Conservation (phyloP, 2,329 filamentous ascomycete species). For the Pseudocercospora fijiensis region DNA sequence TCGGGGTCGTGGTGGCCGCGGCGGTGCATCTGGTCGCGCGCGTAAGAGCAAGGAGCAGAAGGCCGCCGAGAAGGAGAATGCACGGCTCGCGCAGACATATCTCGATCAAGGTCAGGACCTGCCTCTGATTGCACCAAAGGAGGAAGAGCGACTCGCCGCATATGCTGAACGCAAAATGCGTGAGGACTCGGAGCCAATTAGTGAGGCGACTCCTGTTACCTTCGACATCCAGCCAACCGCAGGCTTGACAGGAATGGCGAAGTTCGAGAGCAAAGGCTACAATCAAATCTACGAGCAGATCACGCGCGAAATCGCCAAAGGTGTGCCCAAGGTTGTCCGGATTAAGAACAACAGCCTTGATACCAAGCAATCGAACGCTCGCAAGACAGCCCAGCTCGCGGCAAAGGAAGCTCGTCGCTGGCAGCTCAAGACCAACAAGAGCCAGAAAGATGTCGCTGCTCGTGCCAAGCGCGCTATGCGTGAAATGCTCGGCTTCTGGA, state of each 20-base stretch:
- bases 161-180: conserved; percentile 32
- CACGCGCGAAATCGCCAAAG: conserved; percentile 89
- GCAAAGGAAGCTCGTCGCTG: conserved; percentile 96
- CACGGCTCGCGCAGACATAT: conserved; percentile 83
- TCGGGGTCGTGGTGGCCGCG: conserved; percentile 46
- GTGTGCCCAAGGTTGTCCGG: conserved; percentile 88
- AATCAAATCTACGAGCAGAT: conserved; percentile 98
- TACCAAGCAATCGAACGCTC: conserved; percentile 89
- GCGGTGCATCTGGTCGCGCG: conserved; percentile 55
- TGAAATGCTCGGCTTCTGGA: conserved; percentile 99
- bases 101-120: conserved; percentile 75
- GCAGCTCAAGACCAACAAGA: conserved; percentile 98
- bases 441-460: conserved; percentile 94
- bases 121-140: conserved; percentile 59
- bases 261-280: conserved; percentile 60
- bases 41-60: conserved; percentile 84
- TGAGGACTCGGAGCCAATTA: conserved; percentile 48
- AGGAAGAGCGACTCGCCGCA: conserved; percentile 53
- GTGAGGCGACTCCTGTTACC: conserved; percentile 54
- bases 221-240: conserved; percentile 35
- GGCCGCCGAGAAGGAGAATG: conserved; percentile 69
- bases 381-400: conserved; percentile 94
- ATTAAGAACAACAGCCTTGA: conserved; percentile 81
- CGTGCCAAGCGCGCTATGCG: conserved; percentile 97
- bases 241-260: conserved; percentile 38